These are phyloP conservation scores for Monosporascus sp. DNA, from an alignment of 2,329 filamentous ascomycete species.

Conservation along the genomic window DNA sequence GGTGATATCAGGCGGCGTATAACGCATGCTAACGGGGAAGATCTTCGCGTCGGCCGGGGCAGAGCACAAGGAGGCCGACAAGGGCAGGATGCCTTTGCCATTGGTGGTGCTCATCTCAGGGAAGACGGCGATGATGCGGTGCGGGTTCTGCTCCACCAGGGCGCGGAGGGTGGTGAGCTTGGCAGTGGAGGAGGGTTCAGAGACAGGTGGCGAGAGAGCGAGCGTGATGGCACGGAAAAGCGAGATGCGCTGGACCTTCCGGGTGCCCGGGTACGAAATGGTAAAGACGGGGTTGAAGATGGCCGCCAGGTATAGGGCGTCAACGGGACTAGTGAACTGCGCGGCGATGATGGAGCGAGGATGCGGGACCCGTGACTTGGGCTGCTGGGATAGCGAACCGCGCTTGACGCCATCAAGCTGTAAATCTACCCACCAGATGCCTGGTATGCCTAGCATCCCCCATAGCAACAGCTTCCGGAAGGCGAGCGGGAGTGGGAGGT, in stretches of 20 bases:
- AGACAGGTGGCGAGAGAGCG: constrained; percentile 56
- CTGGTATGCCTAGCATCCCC: constrained; percentile 80
- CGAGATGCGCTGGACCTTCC: constrained; percentile 69
- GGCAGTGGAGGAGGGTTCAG: constrained; percentile 40
- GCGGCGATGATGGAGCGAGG: constrained; percentile 79
- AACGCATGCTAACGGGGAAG: constrained; percentile 86
- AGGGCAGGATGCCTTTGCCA: constrained; percentile 79
- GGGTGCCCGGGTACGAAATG: constrained; percentile 69
- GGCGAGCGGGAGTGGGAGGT: constrained; percentile 60
- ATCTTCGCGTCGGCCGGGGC: constrained; percentile 65
- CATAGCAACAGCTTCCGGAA: constrained; percentile 81
- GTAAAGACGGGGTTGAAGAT: constrained; percentile 97
- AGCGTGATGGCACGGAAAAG: constrained; percentile 70
- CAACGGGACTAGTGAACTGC: constrained; percentile 87
- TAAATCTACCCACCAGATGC: constrained; percentile 98
- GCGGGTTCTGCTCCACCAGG: constrained; percentile 63
- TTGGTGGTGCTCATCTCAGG: constrained; percentile 95
- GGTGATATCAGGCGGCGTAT: constrained; percentile 83
- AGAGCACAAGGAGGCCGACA: constrained; percentile 71
- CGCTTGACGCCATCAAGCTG: constrained; percentile 95
- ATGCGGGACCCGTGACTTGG: constrained; percentile 68
- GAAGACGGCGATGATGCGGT: constrained; percentile 77
- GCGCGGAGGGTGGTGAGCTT: constrained; percentile 56
- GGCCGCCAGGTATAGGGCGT: constrained; percentile 87
- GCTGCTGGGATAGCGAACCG: constrained; percentile 75